phyloP scores from a whole-genome alignment of 352 stramenopile species.

The Globisporangium paroecandrum region DNA sequence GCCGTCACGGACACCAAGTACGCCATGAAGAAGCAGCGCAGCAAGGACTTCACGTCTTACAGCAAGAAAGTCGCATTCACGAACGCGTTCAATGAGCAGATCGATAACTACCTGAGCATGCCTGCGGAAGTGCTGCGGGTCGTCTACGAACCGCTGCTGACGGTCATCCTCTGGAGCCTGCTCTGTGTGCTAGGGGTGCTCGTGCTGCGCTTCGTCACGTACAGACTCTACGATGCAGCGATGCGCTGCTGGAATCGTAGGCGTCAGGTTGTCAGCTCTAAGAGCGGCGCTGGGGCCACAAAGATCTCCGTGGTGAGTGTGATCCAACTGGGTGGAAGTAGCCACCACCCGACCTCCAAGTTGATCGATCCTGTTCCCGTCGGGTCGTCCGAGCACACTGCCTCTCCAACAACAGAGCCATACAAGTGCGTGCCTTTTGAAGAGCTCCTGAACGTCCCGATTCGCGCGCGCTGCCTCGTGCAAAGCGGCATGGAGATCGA shows the following conservation, averaged over 20 bases:
- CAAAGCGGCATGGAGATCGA: slow-evolving; percentile 25
- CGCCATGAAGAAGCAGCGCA: slow-evolving; percentile 28
- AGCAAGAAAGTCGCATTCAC: slow-evolving; percentile 23
- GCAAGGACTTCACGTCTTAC: slow-evolving; percentile 28
- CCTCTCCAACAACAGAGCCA: slow-evolving; percentile 12
- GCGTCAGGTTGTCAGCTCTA: background rate
- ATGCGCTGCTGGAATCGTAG: background rate
- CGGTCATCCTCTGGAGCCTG: slow-evolving; percentile 25
- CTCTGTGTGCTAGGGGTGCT: slow-evolving; percentile 17
- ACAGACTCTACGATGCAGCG: background rate
- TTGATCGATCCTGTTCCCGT: slow-evolving; percentile 6
- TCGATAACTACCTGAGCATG: slow-evolving; percentile 21
- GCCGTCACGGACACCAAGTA: slow-evolving; percentile 28
- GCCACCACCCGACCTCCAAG: slow-evolving; percentile 9
- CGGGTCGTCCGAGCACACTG: background rate
- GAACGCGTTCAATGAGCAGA: slow-evolving; percentile 37
- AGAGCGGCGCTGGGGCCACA: background rate
- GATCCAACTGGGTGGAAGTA: background rate
- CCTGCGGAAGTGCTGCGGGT: slow-evolving; percentile 22
- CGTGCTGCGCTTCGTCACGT: slow-evolving; percentile 17
- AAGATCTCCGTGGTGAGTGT: background rate
- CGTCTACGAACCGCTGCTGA: slow-evolving; percentile 32
- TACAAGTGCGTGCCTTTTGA: slow-evolving; percentile 48
- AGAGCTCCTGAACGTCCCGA: slow-evolving; percentile 43
- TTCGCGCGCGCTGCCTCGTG: slow-evolving; percentile 42